A percentile compares a stretch with the other conserved stretches of the same genome.
Conservation (phyloP, 2,329 filamentous ascomycete species). For the Dactylellina haptotyla region DNA sequence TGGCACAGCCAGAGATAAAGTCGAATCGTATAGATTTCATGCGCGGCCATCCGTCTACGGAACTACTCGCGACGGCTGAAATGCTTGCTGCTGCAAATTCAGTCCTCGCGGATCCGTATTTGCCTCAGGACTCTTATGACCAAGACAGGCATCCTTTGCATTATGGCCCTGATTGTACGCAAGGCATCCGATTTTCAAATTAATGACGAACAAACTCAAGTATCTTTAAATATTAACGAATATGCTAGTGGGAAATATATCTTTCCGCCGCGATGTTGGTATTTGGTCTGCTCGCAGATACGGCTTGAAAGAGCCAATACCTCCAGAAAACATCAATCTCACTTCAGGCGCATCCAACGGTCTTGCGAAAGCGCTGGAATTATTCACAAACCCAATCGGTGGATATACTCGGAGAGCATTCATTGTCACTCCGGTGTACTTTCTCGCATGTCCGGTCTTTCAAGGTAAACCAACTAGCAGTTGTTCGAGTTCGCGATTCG, state of each 20-base stretch:
- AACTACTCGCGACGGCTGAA: constrained; percentile 44
- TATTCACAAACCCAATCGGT: constrained; percentile 55
- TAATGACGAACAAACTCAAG: neutral
- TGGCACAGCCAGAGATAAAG: constrained; percentile 29
- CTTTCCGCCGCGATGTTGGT: constrained; percentile 54
- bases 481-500: no score
- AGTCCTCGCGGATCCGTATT: constrained; percentile 11
- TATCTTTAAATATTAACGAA: neutral
- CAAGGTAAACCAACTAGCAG: constrained; percentile 47
- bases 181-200: neutral
- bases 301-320: constrained; percentile 42
- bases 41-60: constrained; percentile 47
- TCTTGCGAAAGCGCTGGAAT: constrained; percentile 52
- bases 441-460: constrained; percentile 56
- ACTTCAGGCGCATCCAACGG: constrained; percentile 57
- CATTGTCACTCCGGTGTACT: constrained; percentile 57
- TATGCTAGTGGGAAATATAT: constrained; percentile 54
- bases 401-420: constrained; percentile 57
- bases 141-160: constrained; percentile 54
- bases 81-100: constrained; percentile 46
- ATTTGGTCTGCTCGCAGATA: constrained; percentile 56
- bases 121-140: constrained; percentile 36
- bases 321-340: constrained; percentile 53
- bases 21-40: constrained; percentile 40
- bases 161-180: constrained; percentile 56